These are phyloP conservation scores for Fusarium nanum DNA, from an alignment of 2,329 filamentous ascomycete genomes.

Conservation along the genomic window DNA sequence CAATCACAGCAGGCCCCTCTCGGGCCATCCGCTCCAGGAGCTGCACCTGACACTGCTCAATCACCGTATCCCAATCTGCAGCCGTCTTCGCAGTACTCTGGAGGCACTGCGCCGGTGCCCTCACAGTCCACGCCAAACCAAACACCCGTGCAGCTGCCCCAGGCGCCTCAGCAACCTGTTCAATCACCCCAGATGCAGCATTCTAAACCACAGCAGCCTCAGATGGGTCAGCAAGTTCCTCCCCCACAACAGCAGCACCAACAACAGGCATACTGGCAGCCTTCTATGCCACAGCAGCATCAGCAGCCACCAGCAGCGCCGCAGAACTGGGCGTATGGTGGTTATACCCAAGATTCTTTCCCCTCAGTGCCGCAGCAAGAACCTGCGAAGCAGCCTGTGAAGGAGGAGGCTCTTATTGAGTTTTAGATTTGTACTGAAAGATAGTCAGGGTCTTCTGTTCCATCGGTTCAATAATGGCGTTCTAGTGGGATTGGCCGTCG, in stretches of 20 bases:
- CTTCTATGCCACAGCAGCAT: constrained; percentile 49
- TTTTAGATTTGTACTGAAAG: constrained; percentile 59
- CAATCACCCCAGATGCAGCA: constrained; percentile 30
- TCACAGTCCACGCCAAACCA: constrained; percentile 51
- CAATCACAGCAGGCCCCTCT: constrained; percentile 51
- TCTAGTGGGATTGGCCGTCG: constrained; percentile 15
- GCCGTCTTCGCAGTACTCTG: constrained; percentile 59
- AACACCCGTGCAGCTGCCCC: constrained; percentile 45
- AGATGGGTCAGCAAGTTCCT: constrained; percentile 43
- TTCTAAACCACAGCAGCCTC: constrained; percentile 51
- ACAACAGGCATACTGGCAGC: constrained; percentile 55
- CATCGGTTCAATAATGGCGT: constrained; percentile 24
- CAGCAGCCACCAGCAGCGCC: constrained; percentile 50
- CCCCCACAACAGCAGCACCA: constrained; percentile 51
- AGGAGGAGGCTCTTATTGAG: constrained; percentile 86
- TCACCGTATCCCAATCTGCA: constrained; percentile 66
- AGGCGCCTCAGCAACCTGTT: constrained; percentile 46
- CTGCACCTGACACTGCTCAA: constrained; percentile 56
- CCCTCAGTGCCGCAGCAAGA: constrained; percentile 67
- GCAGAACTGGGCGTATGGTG: constrained; percentile 59
- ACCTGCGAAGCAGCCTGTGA: constrained; percentile 59
- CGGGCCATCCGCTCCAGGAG: constrained; percentile 54
- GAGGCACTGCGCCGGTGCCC: constrained; percentile 55
- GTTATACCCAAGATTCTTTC: constrained; percentile 71
- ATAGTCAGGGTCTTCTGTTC: background rate